A percentile compares a stretch with the other conserved stretches of the same genome.
Conservation (phyloP, 768 basidiomycete genomes). For the Tricholoma terreum region DNA sequence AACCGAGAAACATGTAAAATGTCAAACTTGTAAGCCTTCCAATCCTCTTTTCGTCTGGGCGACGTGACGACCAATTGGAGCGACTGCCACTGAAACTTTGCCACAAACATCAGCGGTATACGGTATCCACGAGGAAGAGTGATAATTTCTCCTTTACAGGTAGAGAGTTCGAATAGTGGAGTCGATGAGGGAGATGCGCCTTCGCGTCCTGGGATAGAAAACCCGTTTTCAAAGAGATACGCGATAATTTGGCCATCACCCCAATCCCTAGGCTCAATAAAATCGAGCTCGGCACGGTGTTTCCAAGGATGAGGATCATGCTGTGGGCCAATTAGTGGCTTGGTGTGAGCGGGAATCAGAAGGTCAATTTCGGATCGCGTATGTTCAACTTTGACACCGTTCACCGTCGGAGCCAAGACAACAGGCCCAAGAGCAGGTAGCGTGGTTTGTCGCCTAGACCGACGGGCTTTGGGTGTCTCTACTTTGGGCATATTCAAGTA, state of each 20-base stretch:
- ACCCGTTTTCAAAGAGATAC: slow-evolving; percentile 32
- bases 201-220: slow-evolving; percentile 27
- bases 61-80: slow-evolving; percentile 38
- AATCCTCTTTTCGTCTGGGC: slow-evolving; percentile 31
- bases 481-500: too few relatives aligned
- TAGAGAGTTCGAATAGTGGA: slow-evolving; percentile 16
- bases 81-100: slow-evolving; percentile 42
- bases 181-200: slow-evolving; percentile 14
- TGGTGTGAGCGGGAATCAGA: too few relatives aligned
- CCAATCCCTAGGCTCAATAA: slow-evolving; percentile 29
- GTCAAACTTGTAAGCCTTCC: slow-evolving; percentile 40
- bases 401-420: too few relatives aligned
- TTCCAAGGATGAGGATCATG: slow-evolving; percentile 20
- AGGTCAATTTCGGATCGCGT: too few relatives aligned
- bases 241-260: slow-evolving; percentile 30
- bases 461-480: too few relatives aligned
- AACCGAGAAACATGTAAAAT: slow-evolving; percentile 41
- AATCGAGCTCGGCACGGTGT: slow-evolving; percentile 39
- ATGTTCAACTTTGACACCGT: too few relatives aligned
- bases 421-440: too few relatives aligned
- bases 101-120: slow-evolving; percentile 43
- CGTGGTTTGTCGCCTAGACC: too few relatives aligned
- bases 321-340: too few relatives aligned
- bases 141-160: slow-evolving; percentile 13
- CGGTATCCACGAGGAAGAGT: slow-evolving; percentile 39